Evolutionary conservation across 106 monocot species (phyloP), one percentile per base, ranked within the genome.

Genomic region (Dendrobium chrysotoxum): DNA sequence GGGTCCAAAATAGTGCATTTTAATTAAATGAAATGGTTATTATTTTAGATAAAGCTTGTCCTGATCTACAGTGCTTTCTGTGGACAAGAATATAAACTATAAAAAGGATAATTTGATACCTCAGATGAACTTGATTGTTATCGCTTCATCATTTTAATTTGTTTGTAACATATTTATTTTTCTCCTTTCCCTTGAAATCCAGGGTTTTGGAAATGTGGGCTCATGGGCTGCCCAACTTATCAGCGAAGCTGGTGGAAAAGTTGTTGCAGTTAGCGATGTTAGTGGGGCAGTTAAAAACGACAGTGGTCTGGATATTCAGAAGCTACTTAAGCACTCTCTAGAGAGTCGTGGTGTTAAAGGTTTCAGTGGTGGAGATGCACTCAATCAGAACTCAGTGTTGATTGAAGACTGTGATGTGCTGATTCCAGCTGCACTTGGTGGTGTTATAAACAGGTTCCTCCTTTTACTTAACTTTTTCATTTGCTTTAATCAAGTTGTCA

Each of bases 161-260:
- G 18, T 13, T 54, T 76, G 42, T 76, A 7, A 44, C 12, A 13
- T 45, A 54, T 54, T 54, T 18, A 54, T 54, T 54, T 3, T 54
- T 35, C 35, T 35, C 35, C 35, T 35, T 35, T 35, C 35, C 18
- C 12, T 35, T 35, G 35, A 35, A 77, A 30, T 65, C 61, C 81
- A 90, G 92, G 92, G 89, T 4, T 92, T 92, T 77, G 92, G 92
- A 17, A 92, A 90, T 79, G 89, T 92, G 0, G 92, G 89, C 28
- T 92, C 92, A 20, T 89, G 89, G 92, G 92, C 92, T 2, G 87
- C 92, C 8, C 85, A 85, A 28, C 87, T 92, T 23, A 88, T 92
- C 40, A 84, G 30, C 53, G 87, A 90, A 82, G 82, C 84, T 53
- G 89, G 92, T 72, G 92, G 92, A n/a, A 86, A 88, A 78, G 81